Percentiles rank a stretch among this genome's conserved stretches.
Evolutionary conservation across 176 grass and related monocot genomes (phyloP).

Genomic region (Dactylis glomerata): DNA sequence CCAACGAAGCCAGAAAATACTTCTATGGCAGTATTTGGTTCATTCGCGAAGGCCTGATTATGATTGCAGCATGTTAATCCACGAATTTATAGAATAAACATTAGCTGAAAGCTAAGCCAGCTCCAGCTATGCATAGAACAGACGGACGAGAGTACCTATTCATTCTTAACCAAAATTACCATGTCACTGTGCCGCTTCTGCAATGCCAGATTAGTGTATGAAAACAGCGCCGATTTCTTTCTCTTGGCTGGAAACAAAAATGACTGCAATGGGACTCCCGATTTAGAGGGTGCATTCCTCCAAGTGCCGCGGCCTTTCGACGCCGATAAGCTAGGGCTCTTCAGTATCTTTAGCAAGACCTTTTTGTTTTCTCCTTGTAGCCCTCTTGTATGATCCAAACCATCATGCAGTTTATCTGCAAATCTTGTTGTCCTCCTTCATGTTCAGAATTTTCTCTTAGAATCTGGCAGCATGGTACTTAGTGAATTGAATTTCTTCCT

Average conservation of each 20-base stretch:
- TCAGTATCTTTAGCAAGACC: constrained; percentile 39
- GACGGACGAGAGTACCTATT: constrained; percentile 34
- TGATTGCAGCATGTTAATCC: background rate
- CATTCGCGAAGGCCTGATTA: constrained; percentile 6
- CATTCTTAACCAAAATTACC: constrained; percentile 42
- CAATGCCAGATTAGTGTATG: constrained; percentile 53
- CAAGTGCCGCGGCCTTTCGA: constrained; percentile 32
- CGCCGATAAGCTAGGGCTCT: constrained; percentile 38
- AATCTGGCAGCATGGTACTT: constrained; percentile 78
- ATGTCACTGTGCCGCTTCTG: constrained; percentile 71
- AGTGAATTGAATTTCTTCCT: constrained; percentile 32
- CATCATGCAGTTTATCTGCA: constrained; percentile 52
- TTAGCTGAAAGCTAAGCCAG: background rate
- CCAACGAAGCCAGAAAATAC: no score
- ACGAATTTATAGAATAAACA: background rate
- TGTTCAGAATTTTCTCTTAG: constrained; percentile 75
- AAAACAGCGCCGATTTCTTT: constrained; percentile 60
- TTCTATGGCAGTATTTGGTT: background rate
- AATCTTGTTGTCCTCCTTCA: constrained; percentile 84
- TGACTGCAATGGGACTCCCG: constrained; percentile 56
- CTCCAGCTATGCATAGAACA: background rate
- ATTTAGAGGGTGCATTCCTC: constrained; percentile 35
- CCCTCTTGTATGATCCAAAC: constrained; percentile 48
- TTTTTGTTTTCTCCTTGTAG: constrained; percentile 56
- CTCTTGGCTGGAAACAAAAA: constrained; percentile 77